Base-by-base conservation (phyloP, 140 eudicot species). In the Senecio squalidus region DNA sequence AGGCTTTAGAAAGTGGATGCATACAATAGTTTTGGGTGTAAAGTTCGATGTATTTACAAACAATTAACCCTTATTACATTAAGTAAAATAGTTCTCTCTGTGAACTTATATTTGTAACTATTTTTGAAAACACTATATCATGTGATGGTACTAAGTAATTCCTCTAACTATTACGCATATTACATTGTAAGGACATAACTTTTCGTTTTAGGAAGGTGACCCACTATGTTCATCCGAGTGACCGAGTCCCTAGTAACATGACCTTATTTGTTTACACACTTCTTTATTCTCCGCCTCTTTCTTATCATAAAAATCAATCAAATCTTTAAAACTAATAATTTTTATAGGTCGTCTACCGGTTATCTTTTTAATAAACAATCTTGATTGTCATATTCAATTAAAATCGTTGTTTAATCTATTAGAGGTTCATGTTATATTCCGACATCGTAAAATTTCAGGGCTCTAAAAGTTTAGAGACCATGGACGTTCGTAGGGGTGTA, bases 201-300 rank as follows among this genome's bases (percentile, higher is more conserved):
- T 49, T 64, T 50, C 4, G 20, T 48, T 9, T 48, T 45, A 69
- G 18, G 49, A 58, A 68, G 34, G 45, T 46, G 47, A 62, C 17
- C 22, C 55, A 33, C 13, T 43, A 62, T 62, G 58, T 3, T 64
- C 76, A 55, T 62, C 55, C 0, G 57, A n/a, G n/a, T n/a, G n/a
- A n/a, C n/a, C n/a, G n/a, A 62, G 21, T 66, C 59, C 27, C 59
- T 55, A 9, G 17, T 62, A 17, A 23, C 49, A 8, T 49, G 68
- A 29, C 62, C 40, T 2, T 4, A 22, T 10, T 72, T 86, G 50
- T 62, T 50, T 83, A 18, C 72, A 62, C 76, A 47, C 69, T 6
- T 80, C 94, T 66, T 86, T 91, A 16, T 83, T 68, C 51, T 83
- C 98, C 0, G 80, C 62, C 63, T 87, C 98, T 75, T 77, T 92